Evolutionary conservation across 208 protist genomes (phyloP).

Genomic region (Tritrichomonas musculus): DNA sequence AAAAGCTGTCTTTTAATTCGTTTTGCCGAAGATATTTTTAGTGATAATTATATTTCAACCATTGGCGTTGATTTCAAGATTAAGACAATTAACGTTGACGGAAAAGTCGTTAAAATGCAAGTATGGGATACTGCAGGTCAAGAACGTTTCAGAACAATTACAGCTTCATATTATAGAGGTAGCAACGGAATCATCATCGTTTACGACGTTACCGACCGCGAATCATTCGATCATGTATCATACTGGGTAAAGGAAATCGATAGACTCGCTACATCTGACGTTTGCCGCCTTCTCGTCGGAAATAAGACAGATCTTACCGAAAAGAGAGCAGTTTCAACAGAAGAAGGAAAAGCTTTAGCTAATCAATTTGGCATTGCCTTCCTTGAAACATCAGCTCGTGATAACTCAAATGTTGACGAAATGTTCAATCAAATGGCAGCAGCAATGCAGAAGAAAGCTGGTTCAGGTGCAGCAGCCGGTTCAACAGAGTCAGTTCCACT

Average conservation of each 20-base stretch:
- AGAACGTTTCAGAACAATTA: constrained; percentile 61
- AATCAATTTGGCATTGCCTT: neutral
- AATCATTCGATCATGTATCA: constrained; percentile 59
- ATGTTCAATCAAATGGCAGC: neutral
- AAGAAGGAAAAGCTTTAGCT: neutral
- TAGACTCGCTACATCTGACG: constrained; percentile 85
- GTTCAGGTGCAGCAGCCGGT: too few species aligned
- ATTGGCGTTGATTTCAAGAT: constrained; percentile 66
- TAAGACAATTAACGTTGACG: constrained; percentile 49
- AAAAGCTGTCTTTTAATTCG: constrained; percentile 54
- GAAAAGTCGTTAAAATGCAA: constrained; percentile 40
- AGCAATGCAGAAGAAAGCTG: neutral
- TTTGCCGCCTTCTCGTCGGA: constrained; percentile 94
- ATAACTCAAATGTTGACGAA: neutral
- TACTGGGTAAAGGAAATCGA: constrained; percentile 86
- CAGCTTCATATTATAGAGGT: constrained; percentile 51
- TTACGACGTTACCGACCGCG: constrained; percentile 57
- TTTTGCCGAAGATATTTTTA: constrained; percentile 60
- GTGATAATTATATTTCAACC: constrained; percentile 59
- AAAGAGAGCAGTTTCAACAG: constrained; percentile 58
- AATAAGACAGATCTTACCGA: constrained; percentile 91
- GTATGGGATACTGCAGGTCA: constrained; percentile 64
- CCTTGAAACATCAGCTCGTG: neutral
- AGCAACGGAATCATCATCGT: constrained; percentile 60
- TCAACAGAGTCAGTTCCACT: too few species aligned